A percentile compares a stretch with the other conserved stretches of the same genome.
Conservation (phyloP, 345 rosid genomes). For the Trapa bicornis region DNA sequence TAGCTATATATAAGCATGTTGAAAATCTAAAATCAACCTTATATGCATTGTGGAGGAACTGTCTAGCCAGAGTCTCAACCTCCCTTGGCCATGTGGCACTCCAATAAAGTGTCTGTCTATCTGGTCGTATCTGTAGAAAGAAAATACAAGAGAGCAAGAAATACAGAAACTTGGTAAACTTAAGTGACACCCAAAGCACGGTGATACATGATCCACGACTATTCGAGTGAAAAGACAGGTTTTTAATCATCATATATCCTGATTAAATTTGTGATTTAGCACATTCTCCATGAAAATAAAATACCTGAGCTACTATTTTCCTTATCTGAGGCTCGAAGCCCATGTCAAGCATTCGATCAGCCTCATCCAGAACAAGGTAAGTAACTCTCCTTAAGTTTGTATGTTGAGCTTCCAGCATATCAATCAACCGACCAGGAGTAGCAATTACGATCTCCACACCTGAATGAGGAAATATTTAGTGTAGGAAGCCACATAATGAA, state of each 20-base stretch:
- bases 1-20: neutral
- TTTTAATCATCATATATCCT: neutral
- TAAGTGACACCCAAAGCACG: neutral
- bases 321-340: conserved; percentile 98
- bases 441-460: conserved; percentile 97
- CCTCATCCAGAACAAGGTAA: conserved; percentile 92
- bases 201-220: neutral
- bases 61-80: conserved; percentile 81
- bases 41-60: conserved; percentile 72
- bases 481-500: neutral
- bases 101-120: conserved; percentile 92
- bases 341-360: conserved; percentile 98
- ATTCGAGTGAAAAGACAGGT: neutral
- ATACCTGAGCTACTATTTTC: conserved; percentile 72
- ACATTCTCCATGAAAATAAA: neutral
- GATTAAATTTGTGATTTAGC: neutral
- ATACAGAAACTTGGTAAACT: neutral
- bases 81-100: conserved; percentile 99
- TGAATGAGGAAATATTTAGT: conserved; percentile 13
- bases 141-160: neutral
- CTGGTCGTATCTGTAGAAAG: conserved; percentile 71
- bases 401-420: conserved; percentile 80
- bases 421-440: conserved; percentile 93
- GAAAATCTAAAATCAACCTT: conserved; percentile 33
- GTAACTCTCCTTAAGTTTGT: conserved; percentile 81